phyloP scores from a whole-genome alignment of 192 early-diverging fungal species.

The Chytriomyces hyalinus region DNA sequence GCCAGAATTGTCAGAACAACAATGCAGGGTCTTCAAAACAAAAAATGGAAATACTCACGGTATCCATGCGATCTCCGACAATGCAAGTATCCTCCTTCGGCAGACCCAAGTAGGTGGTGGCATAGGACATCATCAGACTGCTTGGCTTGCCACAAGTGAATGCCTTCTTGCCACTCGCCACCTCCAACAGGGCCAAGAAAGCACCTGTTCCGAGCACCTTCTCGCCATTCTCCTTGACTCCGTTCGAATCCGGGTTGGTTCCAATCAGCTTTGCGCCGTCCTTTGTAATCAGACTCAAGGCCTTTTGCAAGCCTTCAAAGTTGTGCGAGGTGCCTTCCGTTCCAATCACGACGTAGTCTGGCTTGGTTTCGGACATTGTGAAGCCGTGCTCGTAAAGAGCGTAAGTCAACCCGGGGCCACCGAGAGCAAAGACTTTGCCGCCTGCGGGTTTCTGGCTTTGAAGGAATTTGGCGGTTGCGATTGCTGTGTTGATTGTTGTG shows the following conservation, averaged over 20 bases:
- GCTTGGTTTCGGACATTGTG: conserved; percentile 61
- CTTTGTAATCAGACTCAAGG: conserved; percentile 57
- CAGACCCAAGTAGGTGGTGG: conserved; percentile 58
- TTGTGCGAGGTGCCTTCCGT: conserved; percentile 58
- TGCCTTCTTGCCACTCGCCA: conserved; percentile 64
- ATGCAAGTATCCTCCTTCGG: conserved; percentile 65
- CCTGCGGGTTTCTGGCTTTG: conserved; percentile 56
- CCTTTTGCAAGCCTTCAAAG: conserved; percentile 58
- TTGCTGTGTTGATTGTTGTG: conserved; percentile 38
- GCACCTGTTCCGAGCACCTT: conserved; percentile 61
- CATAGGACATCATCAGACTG: conserved; percentile 63
- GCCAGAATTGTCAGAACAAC: not conserved
- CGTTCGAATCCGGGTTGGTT: conserved; percentile 68
- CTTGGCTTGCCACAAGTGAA: conserved; percentile 65
- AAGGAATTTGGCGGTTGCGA: conserved; percentile 63
- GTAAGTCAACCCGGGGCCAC: conserved; percentile 43
- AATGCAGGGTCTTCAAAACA: not conserved
- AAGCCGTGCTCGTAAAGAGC: conserved; percentile 67
- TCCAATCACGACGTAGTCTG: conserved; percentile 67
- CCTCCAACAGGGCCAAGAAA: conserved; percentile 60
- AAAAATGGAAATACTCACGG: conserved; percentile 30
- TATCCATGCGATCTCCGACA: conserved; percentile 72
- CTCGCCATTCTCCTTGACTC: conserved; percentile 49
- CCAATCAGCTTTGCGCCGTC: conserved; percentile 65
- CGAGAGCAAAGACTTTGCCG: conserved; percentile 18